Evolutionary conservation across 2,329 filamentous ascomycete genomes (phyloP), one percentile per base, ranked within the genome.

Genomic region (Daldinia eschscholtzii): DNA sequence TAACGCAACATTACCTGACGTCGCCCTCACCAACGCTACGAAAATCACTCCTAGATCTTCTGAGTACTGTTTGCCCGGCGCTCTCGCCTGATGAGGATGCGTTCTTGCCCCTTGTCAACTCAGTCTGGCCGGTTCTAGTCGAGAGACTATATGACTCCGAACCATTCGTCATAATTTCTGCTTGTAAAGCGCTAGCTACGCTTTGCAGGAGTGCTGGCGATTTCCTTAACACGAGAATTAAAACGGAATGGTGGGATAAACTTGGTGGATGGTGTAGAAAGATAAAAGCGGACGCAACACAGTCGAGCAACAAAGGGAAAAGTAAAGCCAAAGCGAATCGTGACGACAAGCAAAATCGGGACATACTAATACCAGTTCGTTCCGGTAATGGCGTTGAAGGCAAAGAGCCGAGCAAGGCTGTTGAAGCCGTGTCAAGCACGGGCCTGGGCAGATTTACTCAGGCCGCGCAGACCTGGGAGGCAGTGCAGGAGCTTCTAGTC

Each of bases 1-100:
- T 97, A 0, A 95, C 94, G 4, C 94, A 97, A 76, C 91, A 97
- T 77, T 96, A 98, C 79, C 87, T 99, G 10, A 94, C 95, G 5
- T 94, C 93, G 0, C 90, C 93, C 0, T 94, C 93, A 0, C 89
- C 94, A 0, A 87, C 89, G 10, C 86, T 99, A 7, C 90, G 95
- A 44, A 89, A 89, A 33, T 93, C 91, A 0, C 86, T 99, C 3
- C 87, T 99, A 9, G 87, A 89, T 15, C 88, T 98, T 5, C 87
- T 98, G 12, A 83, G 86, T 28, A 93, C 90, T 0, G 91, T 93
- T 2, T 87, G 91, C 4, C 88, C 91, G 0, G 86, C 92, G 0
- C 87, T 99, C 2, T 88, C 91, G 0, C 85, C 84, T 3, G 90
- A 98, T 72, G 92, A 97, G 77, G 90, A 94, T 68, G 88, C 89